Conservation (phyloP, 371 early-diverging fungal genomes). For the Basidiobolus heterosporus region DNA sequence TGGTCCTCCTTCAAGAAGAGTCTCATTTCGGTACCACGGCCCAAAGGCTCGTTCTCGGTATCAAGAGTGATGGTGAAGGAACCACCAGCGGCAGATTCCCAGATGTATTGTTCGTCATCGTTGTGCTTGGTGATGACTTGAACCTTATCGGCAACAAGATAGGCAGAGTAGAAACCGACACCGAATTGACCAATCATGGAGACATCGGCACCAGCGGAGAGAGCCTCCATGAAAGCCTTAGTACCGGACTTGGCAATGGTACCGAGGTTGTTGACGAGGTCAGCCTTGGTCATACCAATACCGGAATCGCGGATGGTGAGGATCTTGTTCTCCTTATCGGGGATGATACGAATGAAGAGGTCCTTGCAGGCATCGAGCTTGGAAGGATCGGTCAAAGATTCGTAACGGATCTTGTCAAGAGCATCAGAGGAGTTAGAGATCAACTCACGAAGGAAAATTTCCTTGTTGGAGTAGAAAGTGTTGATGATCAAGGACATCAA, state of each 20-base stretch:
- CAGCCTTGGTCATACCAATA: slow-evolving; percentile 96
- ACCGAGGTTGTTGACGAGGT: slow-evolving; percentile 90
- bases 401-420: slow-evolving; percentile 81
- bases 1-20: slow-evolving; percentile 87
- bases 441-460: slow-evolving; percentile 87
- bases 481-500: slow-evolving; percentile 87
- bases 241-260: slow-evolving; percentile 94
- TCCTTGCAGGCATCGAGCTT: slow-evolving; percentile 61
- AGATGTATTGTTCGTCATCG: slow-evolving; percentile 85
- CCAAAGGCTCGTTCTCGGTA: slow-evolving; percentile 50
- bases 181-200: slow-evolving; percentile 97
- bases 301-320: slow-evolving; percentile 62
- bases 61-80: slow-evolving; percentile 83
- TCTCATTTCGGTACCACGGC: slow-evolving; percentile 78
- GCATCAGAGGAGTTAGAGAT: slow-evolving; percentile 94
- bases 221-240: slow-evolving; percentile 84
- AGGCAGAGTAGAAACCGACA: slow-evolving; percentile 97
- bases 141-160: slow-evolving; percentile 89
- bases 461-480: slow-evolving; percentile 82
- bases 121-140: slow-evolving; percentile 90
- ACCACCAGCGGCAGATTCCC: slow-evolving; percentile 86
- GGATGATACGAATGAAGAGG: slow-evolving; percentile 69
- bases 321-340: slow-evolving; percentile 59
- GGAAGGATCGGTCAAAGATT: slow-evolving; percentile 63
- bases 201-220: slow-evolving; percentile 60